Evolutionary conservation across 306 rosid species (phyloP), one percentile per base, ranked within the genome.

Genomic region (Gastrolobium villosum): DNA sequence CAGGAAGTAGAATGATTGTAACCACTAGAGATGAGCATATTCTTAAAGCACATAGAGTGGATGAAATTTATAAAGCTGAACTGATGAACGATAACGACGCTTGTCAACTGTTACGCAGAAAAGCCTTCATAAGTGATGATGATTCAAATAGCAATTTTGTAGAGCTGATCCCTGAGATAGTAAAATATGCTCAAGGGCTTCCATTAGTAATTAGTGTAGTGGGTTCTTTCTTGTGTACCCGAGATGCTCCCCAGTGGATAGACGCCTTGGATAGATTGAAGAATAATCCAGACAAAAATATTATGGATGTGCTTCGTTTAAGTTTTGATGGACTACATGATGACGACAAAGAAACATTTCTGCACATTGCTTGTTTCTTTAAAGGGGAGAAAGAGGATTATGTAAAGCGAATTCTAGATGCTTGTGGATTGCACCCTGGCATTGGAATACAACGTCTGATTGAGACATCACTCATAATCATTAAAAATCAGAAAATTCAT

Each of bases 401-500:
- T 41, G 78, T 44, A 4, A 57, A 6, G 34, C 10, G 11, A 35
- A 31, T 57, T 8, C 8, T 41, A 30, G 4, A 37, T 7, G 0
- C 10, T 52, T 41, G 65, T 40, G 45, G 41, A 31, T 30, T 70
- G 9, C 0, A 50, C 8, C 49, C 72, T 40, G 32, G 6, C 7
- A 50, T 50, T 52, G 78, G 55, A 79, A 52, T 79, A 39, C 8
- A 2, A 31, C 0, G 10, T 30, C 5, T 79, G 2, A 8, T 7
- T 30, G 70, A 65, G 11, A 74, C 20, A 36, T 74, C 84, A 5
- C 28, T 74, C 3, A 44, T 80, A 34, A 44, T 2, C 4, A 45
- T 80, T 7, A 20, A 2, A 65, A 61, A 80, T 6, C 28, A 60
- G 1, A 70, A 60, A 15, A 61, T 75, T 48, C 63, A 75, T 46